Conservation (phyloP, 306 rosid species). For the Mucuna pruriens region DNA sequence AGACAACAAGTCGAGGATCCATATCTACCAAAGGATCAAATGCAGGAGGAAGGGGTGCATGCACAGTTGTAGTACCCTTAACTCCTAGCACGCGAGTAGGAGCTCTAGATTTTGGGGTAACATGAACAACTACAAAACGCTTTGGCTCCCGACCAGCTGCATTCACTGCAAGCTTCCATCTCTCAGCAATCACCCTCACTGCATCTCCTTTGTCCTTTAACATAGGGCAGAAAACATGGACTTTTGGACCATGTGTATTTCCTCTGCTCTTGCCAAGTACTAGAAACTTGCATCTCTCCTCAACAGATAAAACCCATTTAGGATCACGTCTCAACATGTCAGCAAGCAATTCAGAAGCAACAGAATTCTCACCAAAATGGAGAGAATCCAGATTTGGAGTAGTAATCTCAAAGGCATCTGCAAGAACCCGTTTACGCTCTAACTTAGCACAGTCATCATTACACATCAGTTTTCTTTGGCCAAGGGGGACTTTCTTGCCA, state of each 20-base stretch:
- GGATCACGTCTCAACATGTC: constrained; percentile 80
- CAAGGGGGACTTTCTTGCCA: constrained; percentile 60
- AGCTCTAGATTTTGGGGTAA: constrained; percentile 70
- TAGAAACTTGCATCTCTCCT: constrained; percentile 85
- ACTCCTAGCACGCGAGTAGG: constrained; percentile 80
- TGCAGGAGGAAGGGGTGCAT: constrained; percentile 53
- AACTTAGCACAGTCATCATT: constrained; percentile 84
- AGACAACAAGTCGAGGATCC: constrained; percentile 92
- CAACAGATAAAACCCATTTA: constrained; percentile 84
- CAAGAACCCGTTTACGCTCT: constrained; percentile 85
- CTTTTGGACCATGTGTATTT: constrained; percentile 59
- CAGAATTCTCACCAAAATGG: constrained; percentile 70
- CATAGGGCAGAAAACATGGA: constrained; percentile 89
- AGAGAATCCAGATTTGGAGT: constrained; percentile 79
- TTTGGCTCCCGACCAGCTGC: constrained; percentile 92
- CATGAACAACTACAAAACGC: constrained; percentile 75
- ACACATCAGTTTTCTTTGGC: constrained; percentile 83
- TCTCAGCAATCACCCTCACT: constrained; percentile 74
- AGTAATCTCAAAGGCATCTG: constrained; percentile 80
- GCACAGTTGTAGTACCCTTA: constrained; percentile 64
- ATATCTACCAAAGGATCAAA: constrained; percentile 80
- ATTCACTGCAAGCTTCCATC: constrained; percentile 84
- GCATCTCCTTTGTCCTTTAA: constrained; percentile 85
- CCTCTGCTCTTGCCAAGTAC: constrained; percentile 84
- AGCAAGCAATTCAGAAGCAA: constrained; percentile 63